Evolutionary conservation across 495 filamentous ascomycete species (phyloP), one percentile per base, ranked within the genome.

Genomic region (Podospora conica): DNA sequence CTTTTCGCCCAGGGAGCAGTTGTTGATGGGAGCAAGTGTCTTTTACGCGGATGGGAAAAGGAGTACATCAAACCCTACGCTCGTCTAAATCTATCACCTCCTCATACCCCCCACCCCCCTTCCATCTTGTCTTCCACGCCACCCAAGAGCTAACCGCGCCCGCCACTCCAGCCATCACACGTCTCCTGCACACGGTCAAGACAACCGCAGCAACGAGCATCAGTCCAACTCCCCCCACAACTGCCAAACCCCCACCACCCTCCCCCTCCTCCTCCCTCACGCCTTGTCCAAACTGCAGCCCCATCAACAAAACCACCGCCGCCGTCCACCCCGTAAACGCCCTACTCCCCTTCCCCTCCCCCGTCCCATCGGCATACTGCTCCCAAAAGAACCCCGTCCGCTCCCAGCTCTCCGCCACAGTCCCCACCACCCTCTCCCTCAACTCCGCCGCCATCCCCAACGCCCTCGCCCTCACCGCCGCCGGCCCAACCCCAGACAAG

Each of bases 281-380:
- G 9, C 10, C 54, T 1, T 57, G 11, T 10, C 12, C 27, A 25
- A 77, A 69, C 8, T 75, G 73, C 89, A 97, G 90, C 33, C 83
- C 84, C 93, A 96, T 94, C 71, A 97, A 89, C 80, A 96, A 95
- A 21, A 96, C 90, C 68, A 97, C 92, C 74, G 96, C 80, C 75
- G 90, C 93, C 53, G 93, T 97, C 93, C 93, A 97, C 57, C 93
- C 93, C 9, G 93, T 93, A 76, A 97, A 97, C 79, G 96, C 94
- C 77, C 95, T 91, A 25, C 91, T 97, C 48, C 93, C 84, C 78
- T 96, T 93, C 20, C 93, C 93, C 56, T 85, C 83, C 24, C 93
- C 93, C 1, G 88, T 95, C 68, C 94, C 90, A 0, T 92, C 90
- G 72, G 94, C 91, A 76, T 96, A 97, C 77, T 97, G 93, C 74